Conservation (phyloP, 495 filamentous ascomycete species). For the Talaromyces adpressus region DNA sequence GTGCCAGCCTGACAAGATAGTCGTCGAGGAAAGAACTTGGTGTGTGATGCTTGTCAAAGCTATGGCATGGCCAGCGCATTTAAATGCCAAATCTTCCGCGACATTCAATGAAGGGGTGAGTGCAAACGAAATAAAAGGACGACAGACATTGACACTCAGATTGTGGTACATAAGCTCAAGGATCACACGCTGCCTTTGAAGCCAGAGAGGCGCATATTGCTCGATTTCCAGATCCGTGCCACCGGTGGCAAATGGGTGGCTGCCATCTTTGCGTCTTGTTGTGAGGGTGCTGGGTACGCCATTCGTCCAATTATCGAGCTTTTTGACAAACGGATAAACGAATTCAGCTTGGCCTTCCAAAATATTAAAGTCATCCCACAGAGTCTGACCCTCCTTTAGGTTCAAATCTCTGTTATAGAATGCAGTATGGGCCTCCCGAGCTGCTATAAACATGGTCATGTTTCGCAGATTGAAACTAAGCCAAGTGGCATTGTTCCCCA, state of each 20-base stretch:
- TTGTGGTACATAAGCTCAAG: conserved; percentile 47
- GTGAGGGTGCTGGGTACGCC: neutral
- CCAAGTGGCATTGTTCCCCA: neutral
- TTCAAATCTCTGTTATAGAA: conserved; percentile 5
- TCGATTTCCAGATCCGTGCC: neutral
- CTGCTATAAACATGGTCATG: neutral
- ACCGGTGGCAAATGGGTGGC: neutral
- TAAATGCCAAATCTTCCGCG: neutral
- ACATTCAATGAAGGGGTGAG: neutral
- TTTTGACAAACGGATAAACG: neutral
- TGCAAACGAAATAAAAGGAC: conserved; percentile 39
- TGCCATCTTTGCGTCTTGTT: neutral
- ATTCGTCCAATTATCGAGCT: neutral
- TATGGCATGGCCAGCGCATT: neutral
- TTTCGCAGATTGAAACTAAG: neutral
- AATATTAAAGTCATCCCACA: conserved; percentile 11
- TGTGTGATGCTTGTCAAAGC: neutral
- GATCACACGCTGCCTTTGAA: conserved; percentile 42
- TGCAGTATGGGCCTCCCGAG: neutral
- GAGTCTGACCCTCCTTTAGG: conserved; percentile 10
- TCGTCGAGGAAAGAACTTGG: neutral
- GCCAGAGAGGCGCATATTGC: conserved; percentile 18
- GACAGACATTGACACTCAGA: conserved; percentile 33
- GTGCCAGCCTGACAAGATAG: neutral
- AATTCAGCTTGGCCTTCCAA: conserved; percentile 4